Conservation (phyloP, 2,329 filamentous ascomycete species). For the Monosporascus sp. region DNA sequence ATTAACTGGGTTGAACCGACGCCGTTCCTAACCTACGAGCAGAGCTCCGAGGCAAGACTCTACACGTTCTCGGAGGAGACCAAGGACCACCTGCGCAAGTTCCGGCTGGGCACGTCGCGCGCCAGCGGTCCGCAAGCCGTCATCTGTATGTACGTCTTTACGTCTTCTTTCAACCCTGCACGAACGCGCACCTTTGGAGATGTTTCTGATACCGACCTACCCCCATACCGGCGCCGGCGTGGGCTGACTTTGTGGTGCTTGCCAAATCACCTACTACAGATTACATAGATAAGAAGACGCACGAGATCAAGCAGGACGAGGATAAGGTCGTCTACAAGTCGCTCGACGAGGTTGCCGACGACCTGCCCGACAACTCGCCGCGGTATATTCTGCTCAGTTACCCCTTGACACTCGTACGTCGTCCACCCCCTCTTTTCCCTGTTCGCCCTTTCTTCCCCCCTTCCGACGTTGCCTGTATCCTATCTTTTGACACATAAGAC, state of each 20-base stretch:
- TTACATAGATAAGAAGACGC: constrained; percentile 80
- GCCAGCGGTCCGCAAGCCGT: constrained; percentile 83
- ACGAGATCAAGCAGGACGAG: constrained; percentile 83
- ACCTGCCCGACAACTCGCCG: constrained; percentile 87
- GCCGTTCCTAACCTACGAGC: constrained; percentile 2
- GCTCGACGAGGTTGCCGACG: constrained; percentile 76
- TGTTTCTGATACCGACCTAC: too few relatives aligned
- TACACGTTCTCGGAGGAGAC: constrained; percentile 92
- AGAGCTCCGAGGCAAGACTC: constrained; percentile 76
- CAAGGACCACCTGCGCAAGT: constrained; percentile 86
- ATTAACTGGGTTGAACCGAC: too few relatives aligned
- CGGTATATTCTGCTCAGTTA: constrained; percentile 88
- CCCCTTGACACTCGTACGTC: constrained; percentile 72
- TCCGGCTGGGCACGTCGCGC: constrained; percentile 84
- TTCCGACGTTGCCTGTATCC: neutral
- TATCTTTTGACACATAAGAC: neutral
- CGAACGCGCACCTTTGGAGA: too few relatives aligned
- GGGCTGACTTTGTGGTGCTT: constrained; percentile 4
- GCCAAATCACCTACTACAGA: constrained; percentile 45
- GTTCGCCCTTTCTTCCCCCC: neutral
- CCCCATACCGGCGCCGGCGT: too few relatives aligned
- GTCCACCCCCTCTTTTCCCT: neutral
- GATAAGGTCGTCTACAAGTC: constrained; percentile 72
- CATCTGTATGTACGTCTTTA: constrained; percentile 69
- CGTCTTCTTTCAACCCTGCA: neutral